Conservation (phyloP, 331 rosid species). For the Pyracantha coccinea region DNA sequence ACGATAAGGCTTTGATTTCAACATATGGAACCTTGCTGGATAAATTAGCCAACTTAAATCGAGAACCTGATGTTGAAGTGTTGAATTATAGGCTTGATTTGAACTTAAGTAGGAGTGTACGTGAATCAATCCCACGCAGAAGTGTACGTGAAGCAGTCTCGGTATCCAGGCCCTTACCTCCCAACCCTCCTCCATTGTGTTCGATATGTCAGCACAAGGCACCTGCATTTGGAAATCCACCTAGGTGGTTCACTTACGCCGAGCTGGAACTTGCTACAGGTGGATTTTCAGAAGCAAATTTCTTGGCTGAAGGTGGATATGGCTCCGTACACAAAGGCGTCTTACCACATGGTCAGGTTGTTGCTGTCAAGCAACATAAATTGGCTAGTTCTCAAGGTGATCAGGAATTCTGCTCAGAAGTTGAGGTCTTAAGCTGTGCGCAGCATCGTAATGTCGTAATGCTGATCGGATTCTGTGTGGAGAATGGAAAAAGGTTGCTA, state of each 20-base stretch:
- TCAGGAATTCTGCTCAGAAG: slow-evolving; percentile 93
- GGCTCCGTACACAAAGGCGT: slow-evolving; percentile 94
- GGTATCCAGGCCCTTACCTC: slow-evolving; percentile 46
- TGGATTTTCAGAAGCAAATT: slow-evolving; percentile 76
- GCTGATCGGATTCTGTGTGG: slow-evolving; percentile 91
- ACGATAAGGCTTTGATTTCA: slow-evolving; percentile 37
- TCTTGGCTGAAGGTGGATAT: slow-evolving; percentile 98
- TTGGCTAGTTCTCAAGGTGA: slow-evolving; percentile 93
- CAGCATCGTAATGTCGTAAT: slow-evolving; percentile 96
- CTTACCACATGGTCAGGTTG: slow-evolving; percentile 61
- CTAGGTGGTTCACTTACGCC: slow-evolving; percentile 79
- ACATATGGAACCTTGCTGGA: slow-evolving; percentile 50
- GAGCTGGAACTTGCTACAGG: slow-evolving; percentile 84
- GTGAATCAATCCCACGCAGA: slow-evolving; percentile 42
- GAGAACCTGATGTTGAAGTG: slow-evolving; percentile 44
- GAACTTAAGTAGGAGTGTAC: slow-evolving; percentile 67
- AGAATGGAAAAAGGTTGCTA: slow-evolving; percentile 82
- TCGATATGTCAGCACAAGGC: slow-evolving; percentile 96
- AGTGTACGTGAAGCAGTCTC: slow-evolving; percentile 77
- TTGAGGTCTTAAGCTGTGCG: slow-evolving; percentile 92
- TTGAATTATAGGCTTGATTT: slow-evolving; percentile 44
- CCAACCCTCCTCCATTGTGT: slow-evolving; percentile 89
- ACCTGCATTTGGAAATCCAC: slow-evolving; percentile 91
- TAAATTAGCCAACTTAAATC: slow-evolving; percentile 45
- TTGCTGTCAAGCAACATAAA: slow-evolving; percentile 94